Base-by-base conservation (phyloP, 371 early-diverging fungal genomes). In the Dinochytrium kinnereticum region DNA sequence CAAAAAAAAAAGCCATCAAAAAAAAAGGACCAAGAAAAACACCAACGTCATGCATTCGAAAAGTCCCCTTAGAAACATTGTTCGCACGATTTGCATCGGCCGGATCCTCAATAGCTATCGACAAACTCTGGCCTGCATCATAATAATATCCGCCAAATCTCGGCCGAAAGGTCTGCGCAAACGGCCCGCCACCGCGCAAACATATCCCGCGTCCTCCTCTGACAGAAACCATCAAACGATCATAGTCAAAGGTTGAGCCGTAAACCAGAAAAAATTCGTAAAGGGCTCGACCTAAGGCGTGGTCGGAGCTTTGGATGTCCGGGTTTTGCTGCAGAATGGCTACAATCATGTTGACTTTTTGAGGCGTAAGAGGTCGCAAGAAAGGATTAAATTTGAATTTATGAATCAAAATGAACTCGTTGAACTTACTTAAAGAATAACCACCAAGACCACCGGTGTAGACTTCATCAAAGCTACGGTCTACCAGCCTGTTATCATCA, bases 11-110 rank as follows among this genome's bases (percentile, higher is more conserved):
- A n/a, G n/a, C 44, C 7, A 13, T 44, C 44, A 44, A 44, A 7
- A 44, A 44, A 44, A 44, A 44, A 44, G 44, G 33, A 30, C 26
- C 21, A 10, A 13, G 57, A 61, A 28, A 38, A 31, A 30, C 19
- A 7, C 64, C 2, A 19, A 61, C 64, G 33, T 66, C 67, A 21
- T 17, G 44, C 67, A 66, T 66, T 17, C 67, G 37, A 39, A 40
- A 66, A 2, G 67, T 40, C 44, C 67, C 67, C 28, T 66, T 66
- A 3, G 67, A 66, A 7, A 66, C 49, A 44, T 66, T 66, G 28
- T 66, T 66, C n/a, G 10, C 17, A 2, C 38, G 5, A 7, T 15
- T 66, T 44, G 21, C 10, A 44, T 66, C 67, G 2, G 67, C 38
- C 13, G 67, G 67, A 28, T 66, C 67, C 5, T 66, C 67, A 3